Base-by-base conservation (phyloP, 2,329 filamentous ascomycete species). In the Trichoderma polysporum region DNA sequence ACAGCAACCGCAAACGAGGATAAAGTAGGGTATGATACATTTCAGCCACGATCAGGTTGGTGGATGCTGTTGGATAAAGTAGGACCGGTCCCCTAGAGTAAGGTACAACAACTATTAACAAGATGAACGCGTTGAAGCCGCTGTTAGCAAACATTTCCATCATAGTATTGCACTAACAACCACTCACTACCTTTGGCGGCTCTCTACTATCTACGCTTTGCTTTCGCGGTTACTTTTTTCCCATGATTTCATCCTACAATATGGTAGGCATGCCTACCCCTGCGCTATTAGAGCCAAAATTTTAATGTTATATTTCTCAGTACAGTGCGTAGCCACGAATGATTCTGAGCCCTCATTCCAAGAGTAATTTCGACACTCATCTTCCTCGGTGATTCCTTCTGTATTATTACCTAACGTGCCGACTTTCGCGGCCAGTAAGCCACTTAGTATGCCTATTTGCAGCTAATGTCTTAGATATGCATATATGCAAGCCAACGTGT, bases 11-110 rank as follows among this genome's bases (percentile, higher is more conserved):
- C 49, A 17, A 63, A 35, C 9, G 49, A 54, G 27, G 35, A 15
- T 3, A 10, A 25, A 9, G 37, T 6, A 4, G 37, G 1, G 7
- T n/a, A 25, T 33, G 27, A 63, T 10, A 63, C 47, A 54, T 63
- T 63, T 13, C 60, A 63, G n/a, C 60, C 60, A 25, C 60, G 49
- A 9, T 63, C 60, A 2, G 60, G 60, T 19, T 63, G 60, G 60
- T 63, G 60, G 60, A 63, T 63, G 60, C 4, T 63, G 19, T 33
- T 41, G 2, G 60, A 63, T 19, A 25, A 35, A 35, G 33, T 50
- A n/a, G 15, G n/a, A 33, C 39, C n/a, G 4, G 13, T 49, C 9
- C 15, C 12, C 9, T 7, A 10, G 19, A 27, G 15, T 4, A 12
- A 25, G n/a, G 22, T 47, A 41, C 4, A 41, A 12, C 6, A 59